Base-by-base conservation (phyloP, 352 stramenopile genomes). In the Pythium diclinum region DNA sequence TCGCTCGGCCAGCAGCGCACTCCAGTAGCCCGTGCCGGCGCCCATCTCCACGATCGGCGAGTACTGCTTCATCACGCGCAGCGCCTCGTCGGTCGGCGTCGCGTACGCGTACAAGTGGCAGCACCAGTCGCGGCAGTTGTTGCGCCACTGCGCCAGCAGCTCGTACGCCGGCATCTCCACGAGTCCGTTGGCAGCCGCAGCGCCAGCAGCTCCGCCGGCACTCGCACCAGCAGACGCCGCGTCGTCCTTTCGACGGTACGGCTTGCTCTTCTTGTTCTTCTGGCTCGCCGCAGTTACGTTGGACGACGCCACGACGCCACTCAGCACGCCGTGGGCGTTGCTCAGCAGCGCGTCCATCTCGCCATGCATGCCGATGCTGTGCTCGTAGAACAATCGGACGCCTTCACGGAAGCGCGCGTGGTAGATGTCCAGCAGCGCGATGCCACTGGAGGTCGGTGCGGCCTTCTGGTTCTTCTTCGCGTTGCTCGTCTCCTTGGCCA, bases 1-100 rank as follows among this genome's bases (percentile, higher is more conserved):
- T 25, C 81, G 77, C 59, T 83, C 73, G 56, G 90, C 81, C 57
- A 97, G 70, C 17, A 92, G 38, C 17, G 79, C 76, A 40, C 73
- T 84, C 91, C 91, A 97, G 65, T 96, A 97, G 9, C 89, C 91
- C 38, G 75, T 96, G n/a, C 91, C 91, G 40, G 91, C 91, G 32
- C 89, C 91, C 74, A 97, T 91, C 69, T 97, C 89, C 3, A 96
- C 77, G 68, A 97, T 77, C 49, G 83, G 81, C 3, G 77, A 73
- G 56, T 87, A 74, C 55, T 83, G 74, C 2, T 72, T 66, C 28
- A 91, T 67, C 32, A 79, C 61, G 36, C 73, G 54, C 25, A 94
- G 69, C 8, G 85, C 83, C 28, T 82, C 73, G 13, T 58, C 52
- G 0, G 81, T 88, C 3, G 85, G 85, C 11, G 84, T 92, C 10